These are phyloP conservation scores for Camellia granthamiana DNA, from an alignment of 148 eudicot genomes.

Conservation along the genomic window DNA sequence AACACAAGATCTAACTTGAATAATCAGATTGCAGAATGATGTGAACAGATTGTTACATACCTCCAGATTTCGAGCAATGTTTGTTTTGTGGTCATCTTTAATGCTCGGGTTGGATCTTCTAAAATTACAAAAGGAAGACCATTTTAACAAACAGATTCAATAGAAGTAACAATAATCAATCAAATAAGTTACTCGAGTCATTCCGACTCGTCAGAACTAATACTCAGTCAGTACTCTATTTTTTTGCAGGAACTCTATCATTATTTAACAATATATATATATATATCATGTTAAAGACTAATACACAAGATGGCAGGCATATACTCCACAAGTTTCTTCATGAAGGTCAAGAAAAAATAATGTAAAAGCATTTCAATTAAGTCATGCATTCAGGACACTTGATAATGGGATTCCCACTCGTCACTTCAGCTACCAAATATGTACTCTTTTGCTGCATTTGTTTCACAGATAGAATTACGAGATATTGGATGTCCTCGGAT, in stretches of 20 bases:
- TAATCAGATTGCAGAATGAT: not conserved
- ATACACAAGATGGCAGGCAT: not conserved
- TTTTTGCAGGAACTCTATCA: not conserved
- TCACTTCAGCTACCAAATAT: not conserved
- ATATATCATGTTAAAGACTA: not conserved
- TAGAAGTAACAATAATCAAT: not conserved
- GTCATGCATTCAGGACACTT: not conserved
- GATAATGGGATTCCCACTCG: not conserved
- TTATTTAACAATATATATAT: not conserved
- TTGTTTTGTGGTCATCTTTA: slow-evolving; percentile 74
- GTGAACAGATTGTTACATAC: slow-evolving; percentile 26
- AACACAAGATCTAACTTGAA: not conserved
- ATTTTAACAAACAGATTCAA: not conserved
- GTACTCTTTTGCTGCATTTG: not conserved
- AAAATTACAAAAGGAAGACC: slow-evolving; percentile 19
- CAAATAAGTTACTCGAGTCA: not conserved
- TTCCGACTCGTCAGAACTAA: not conserved
- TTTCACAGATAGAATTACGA: not conserved
- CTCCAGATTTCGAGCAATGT: slow-evolving; percentile 87
- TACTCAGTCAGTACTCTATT: not conserved
- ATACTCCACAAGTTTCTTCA: not conserved
- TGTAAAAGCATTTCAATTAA: not conserved
- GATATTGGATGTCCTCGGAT: not conserved
- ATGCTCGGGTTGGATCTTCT: slow-evolving; percentile 67
- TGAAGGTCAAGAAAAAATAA: not conserved